phyloP scores from a whole-genome alignment of 1,284 basidiomycete species.

The Pseudozyma sp. region DNA sequence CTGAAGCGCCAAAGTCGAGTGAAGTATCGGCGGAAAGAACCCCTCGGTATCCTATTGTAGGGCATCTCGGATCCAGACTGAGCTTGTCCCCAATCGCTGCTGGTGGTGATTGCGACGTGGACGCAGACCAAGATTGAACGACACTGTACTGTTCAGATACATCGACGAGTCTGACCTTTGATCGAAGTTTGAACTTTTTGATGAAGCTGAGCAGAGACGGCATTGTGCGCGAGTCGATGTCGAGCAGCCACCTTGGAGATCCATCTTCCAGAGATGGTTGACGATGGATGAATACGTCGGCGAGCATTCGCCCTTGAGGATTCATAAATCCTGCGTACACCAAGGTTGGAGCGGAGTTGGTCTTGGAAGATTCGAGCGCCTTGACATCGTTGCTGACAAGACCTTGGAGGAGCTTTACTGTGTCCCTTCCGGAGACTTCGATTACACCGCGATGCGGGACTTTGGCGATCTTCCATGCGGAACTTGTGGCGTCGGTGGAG shows the following conservation, averaged over 20 bases:
- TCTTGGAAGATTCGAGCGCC: constrained; percentile 11
- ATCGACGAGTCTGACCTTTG: constrained; percentile 84
- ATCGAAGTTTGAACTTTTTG: constrained; percentile 86
- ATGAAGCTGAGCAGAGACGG: constrained; percentile 76
- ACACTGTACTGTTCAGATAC: constrained; percentile 80
- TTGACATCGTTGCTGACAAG: constrained; percentile 76
- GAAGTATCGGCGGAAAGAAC: constrained; percentile 10
- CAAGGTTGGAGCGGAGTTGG: constrained; percentile 12
- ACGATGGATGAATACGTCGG: constrained; percentile 86
- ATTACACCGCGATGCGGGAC: constrained; percentile 71
- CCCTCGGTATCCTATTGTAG: constrained; percentile 55
- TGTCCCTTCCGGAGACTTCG: constrained; percentile 83
- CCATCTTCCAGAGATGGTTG: constrained; percentile 18
- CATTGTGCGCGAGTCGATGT: constrained; percentile 75
- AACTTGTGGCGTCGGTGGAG: background rate
- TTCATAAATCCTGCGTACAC: constrained; percentile 85
- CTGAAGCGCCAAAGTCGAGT: background rate
- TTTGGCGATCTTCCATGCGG: constrained; percentile 27
- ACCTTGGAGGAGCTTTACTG: constrained; percentile 87
- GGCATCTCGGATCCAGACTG: constrained; percentile 46
- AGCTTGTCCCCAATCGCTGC: constrained; percentile 7
- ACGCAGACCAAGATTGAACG: constrained; percentile 78
- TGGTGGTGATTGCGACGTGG: background rate
- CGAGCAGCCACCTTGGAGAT: constrained; percentile 76
- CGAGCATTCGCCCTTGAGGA: constrained; percentile 88